Percentiles rank a stretch among this genome's conserved stretches.
These are phyloP conservation scores for Pugionium dolabratum DNA, from an alignment of 345 rosid species.

Conservation along the genomic window DNA sequence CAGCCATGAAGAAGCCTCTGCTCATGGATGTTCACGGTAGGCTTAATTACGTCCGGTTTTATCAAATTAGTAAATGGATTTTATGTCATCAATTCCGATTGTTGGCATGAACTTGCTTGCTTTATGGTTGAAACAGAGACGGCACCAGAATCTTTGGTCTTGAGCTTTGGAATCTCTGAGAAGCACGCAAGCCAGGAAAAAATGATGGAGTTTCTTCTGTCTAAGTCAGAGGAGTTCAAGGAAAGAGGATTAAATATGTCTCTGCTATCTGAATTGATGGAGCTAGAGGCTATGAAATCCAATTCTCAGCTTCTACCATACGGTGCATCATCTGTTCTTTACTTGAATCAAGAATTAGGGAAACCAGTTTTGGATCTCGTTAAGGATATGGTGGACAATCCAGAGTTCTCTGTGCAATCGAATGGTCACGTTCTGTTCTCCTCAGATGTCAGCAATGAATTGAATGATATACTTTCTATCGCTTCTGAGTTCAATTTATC, in stretches of 20 bases:
- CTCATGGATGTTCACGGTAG: conserved; percentile 66
- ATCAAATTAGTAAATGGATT: not conserved
- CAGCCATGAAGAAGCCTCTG: conserved; percentile 45
- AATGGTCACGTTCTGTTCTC: conserved; percentile 58
- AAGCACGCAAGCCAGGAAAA: conserved; percentile 50
- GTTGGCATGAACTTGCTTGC: conserved; percentile 6
- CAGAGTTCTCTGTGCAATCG: conserved; percentile 30
- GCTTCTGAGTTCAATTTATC: conserved; percentile 69
- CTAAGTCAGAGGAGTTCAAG: conserved; percentile 55
- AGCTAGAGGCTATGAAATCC: conserved; percentile 45
- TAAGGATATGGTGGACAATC: conserved; percentile 42
- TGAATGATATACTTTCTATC: conserved; percentile 61
- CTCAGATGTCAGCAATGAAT: conserved; percentile 48
- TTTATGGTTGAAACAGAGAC: conserved; percentile 45
- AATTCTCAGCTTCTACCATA: conserved; percentile 32
- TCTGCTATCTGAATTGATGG: conserved; percentile 52
- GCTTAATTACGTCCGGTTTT: conserved; percentile 9
- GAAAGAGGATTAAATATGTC: conserved; percentile 54
- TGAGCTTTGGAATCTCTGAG: conserved; percentile 33
- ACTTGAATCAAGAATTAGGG: conserved; percentile 46
- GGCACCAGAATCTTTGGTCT: conserved; percentile 27
- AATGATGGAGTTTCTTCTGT: conserved; percentile 52
- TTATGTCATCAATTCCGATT: not conserved
- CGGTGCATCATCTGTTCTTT: conserved; percentile 47
- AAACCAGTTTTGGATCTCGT: conserved; percentile 63